These are phyloP conservation scores for Closterium sp. DNA, from an alignment of 139 green algal genomes.

Conservation along the genomic window DNA sequence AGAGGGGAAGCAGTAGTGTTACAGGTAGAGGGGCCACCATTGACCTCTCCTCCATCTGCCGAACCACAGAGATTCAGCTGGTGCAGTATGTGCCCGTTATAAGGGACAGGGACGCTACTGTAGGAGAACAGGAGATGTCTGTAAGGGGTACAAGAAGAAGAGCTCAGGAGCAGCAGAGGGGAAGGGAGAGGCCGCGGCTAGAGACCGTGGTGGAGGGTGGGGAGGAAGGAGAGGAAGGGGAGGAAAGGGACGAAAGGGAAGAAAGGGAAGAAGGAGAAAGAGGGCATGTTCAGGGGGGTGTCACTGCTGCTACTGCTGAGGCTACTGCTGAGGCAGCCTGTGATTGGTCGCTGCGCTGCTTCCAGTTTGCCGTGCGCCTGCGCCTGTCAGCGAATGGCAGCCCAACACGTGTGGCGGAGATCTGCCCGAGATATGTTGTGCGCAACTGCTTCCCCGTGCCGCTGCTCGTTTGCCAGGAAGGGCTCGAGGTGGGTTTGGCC, in stretches of 20 bases:
- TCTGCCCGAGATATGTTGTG: neutral
- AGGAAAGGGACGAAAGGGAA: neutral
- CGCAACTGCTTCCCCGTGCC: neutral
- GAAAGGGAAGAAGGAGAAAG: neutral
- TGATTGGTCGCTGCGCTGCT: neutral
- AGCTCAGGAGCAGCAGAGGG: neutral
- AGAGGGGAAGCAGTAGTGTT: too few species aligned
- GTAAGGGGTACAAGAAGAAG: neutral
- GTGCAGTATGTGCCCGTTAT: neutral
- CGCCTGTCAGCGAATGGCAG: neutral
- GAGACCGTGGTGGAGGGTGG: neutral
- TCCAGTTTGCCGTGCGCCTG: neutral
- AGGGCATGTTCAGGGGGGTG: neutral
- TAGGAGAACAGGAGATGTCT: neutral
- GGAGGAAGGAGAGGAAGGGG: neutral
- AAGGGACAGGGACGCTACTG: neutral
- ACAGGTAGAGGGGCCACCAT: neutral
- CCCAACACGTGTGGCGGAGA: neutral
- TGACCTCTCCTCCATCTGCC: neutral
- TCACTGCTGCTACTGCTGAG: neutral
- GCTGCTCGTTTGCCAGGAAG: neutral
- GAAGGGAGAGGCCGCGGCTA: neutral
- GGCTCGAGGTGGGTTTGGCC: neutral
- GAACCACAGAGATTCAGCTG: neutral
- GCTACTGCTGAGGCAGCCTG: neutral